Conservation (phyloP, 495 filamentous ascomycete species). For the Peziza echinospora region DNA sequence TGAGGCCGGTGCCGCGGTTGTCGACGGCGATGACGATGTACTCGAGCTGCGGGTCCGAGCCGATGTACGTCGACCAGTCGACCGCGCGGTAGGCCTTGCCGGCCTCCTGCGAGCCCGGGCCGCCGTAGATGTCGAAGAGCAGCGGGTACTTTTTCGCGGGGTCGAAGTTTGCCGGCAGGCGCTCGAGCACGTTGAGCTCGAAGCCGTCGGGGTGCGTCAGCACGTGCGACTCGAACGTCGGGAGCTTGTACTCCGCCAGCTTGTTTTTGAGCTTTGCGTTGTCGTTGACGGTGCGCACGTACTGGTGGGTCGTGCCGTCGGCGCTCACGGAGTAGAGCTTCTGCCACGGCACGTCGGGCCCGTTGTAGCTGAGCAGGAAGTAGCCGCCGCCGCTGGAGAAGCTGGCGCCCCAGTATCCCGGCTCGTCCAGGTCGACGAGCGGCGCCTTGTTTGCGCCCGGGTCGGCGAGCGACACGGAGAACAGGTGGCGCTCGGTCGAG, state of each 20-base stretch:
- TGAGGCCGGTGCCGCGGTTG: constrained; percentile 33
- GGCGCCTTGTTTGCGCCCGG: constrained; percentile 22
- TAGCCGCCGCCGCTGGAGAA: constrained; percentile 31
- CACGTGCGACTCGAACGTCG: constrained; percentile 27
- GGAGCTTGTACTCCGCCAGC: constrained; percentile 29
- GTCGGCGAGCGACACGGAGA: constrained; percentile 29
- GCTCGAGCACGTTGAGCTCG: constrained; percentile 27
- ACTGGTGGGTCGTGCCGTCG: constrained; percentile 3
- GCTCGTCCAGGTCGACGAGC: constrained; percentile 28
- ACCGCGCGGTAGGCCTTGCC: constrained; percentile 24
- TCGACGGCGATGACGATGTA: constrained; percentile 35
- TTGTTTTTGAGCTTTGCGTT: constrained; percentile 27
- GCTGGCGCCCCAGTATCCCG: constrained; percentile 31
- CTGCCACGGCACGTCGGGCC: constrained; percentile 36
- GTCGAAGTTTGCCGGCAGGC: constrained; percentile 29
- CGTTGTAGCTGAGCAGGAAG: constrained; percentile 34
- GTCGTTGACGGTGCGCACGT: constrained; percentile 28
- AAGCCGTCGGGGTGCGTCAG: constrained; percentile 28
- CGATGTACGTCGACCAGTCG: constrained; percentile 31
- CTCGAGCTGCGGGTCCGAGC: constrained; percentile 34
- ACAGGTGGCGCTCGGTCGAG: constrained; percentile 34
- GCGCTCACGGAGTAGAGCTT: constrained; percentile 29
- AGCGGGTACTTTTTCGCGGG: constrained; percentile 33
- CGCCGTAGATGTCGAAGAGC: constrained; percentile 34
- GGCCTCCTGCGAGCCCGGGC: constrained; percentile 31